Evolutionary conservation across 768 basidiomycete species (phyloP), one percentile per base, ranked within the genome.

Genomic region (Floccularia luteovirens): DNA sequence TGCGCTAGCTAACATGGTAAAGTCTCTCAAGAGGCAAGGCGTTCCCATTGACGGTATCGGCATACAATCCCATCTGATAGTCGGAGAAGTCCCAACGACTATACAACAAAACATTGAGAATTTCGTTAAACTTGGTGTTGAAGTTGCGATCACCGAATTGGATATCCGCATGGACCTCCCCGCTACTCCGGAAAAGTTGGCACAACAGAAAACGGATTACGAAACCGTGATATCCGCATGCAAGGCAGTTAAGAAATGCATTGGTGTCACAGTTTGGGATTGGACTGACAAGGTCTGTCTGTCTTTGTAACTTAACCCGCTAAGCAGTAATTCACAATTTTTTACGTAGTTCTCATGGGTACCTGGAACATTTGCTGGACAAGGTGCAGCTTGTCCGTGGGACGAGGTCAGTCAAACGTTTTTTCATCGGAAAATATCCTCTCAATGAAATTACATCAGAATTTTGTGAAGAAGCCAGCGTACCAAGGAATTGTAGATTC

Each of bases 121-220:
- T 35, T 73, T 82, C 51, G 67, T 73, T 11, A 69, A 67, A 7
- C 70, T 81, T 20, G 78, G 80, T 3, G 60, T 83, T 30, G 80
- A 82, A 46, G 73, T 81, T 21, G 79, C 79, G 7, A 71, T 82
- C 48, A 83, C 81, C 3, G 81, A 82, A 51, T 67, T 83, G 36
- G 80, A 83, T 49, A 75, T 76, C 49, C 67, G 79, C 35, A 77
- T 79, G 65, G 65, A 64, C 7, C 58, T 74, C 8, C 79, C 77
- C 10, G 64, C 60, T 12, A 75, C 75, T 2, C 47, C 54, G 8
- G 69, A 67, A 1, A 58, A 70, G 22, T 61, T 75, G 24, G 62
- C 58, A 21, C 75, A 79, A 50, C 78, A 82, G 50, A 61, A 70
- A 48, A 61, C 57, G 43, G 78, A 82, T 51, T 82, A 79, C 48